A percentile compares a stretch with the other conserved stretches of the same genome.
Evolutionary conservation across 225 moss, liverwort and hornwort genomes (phyloP).

Genomic region (Thuidium tamariscinum): DNA sequence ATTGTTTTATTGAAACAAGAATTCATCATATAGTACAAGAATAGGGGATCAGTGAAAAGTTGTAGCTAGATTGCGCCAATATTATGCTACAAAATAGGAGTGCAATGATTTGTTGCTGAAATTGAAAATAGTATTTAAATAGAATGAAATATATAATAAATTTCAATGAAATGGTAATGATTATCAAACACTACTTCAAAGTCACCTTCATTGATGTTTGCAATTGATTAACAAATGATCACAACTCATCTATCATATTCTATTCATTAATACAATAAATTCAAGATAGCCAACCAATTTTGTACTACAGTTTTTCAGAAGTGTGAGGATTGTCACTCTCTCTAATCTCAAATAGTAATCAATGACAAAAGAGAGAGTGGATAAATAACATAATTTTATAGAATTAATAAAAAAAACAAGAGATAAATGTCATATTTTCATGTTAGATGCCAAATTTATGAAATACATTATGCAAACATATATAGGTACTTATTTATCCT

Average conservation of each 20-base stretch:
- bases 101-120: too few relatives aligned
- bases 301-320: background rate
- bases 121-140: too few relatives aligned
- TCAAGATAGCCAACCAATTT: background rate
- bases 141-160: too few relatives aligned
- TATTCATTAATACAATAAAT: background rate
- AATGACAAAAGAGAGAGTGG: background rate
- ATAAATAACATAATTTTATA: background rate
- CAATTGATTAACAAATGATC: background rate
- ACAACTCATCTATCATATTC: background rate
- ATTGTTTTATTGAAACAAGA: too few relatives aligned
- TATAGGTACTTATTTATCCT: background rate
- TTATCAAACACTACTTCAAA: background rate
- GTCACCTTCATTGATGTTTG: background rate
- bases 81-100: too few relatives aligned
- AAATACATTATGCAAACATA: background rate
- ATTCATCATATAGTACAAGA: too few relatives aligned
- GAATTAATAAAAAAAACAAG: background rate
- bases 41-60: too few relatives aligned
- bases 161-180: too few relatives aligned
- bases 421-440: background rate
- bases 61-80: too few relatives aligned
- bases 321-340: fast-evolving
- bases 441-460: background rate
- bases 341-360: background rate